Evolutionary conservation across 2,329 filamentous ascomycete species (phyloP), one percentile per base, ranked within the genome.

Genomic region (Mycocentrospora acerina): DNA sequence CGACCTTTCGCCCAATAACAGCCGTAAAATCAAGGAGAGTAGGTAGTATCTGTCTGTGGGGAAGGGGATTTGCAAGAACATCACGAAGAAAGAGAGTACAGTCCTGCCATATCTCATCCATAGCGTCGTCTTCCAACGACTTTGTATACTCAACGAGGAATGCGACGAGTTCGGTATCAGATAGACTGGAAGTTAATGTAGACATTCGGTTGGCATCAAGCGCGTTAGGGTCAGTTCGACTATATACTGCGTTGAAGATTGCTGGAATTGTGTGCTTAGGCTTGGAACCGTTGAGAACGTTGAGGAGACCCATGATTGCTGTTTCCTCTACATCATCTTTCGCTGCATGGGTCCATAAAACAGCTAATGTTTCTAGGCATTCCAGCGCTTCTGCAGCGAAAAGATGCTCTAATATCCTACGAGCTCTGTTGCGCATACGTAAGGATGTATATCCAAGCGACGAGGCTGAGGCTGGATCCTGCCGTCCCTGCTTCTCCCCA

Each of bases 61-160:
- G 93, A 58, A 98, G 89, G 1, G 93, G 94, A 59, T 98, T 98
- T 16, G 85, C 83, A 18, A 98, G 76, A 18, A 98, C 79, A 62
- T 98, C 94, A 48, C 83, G 86, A 44, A 97, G 68, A 66, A 98
- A 98, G 0, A 85, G 81, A 57, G 90, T 89, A 64, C 91, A 98
- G 62, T 98, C 91, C 27, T 83, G 78, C 93, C 93, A 98, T 32
- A 98, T 95, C 68, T 98, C 93, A 57, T 98, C 93, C 79, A 96
- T 91, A 12, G 93, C 87, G 71, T 98, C 93, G 57, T 98, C 93
- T 59, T 98, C 93, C 10, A 97, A 75, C 0, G 90, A 93, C 19
- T 81, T 81, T 1, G 90, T 85, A 66, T 98, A 98, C 46, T 93
- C 87, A 7, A 95, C 87, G 29, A 97, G 70, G 64, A 98, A 98